Percentiles rank a stretch among this genome's conserved stretches.
These are phyloP conservation scores for Mycena sanguinolenta DNA, from an alignment of 768 basidiomycete genomes.

Conservation along the genomic window DNA sequence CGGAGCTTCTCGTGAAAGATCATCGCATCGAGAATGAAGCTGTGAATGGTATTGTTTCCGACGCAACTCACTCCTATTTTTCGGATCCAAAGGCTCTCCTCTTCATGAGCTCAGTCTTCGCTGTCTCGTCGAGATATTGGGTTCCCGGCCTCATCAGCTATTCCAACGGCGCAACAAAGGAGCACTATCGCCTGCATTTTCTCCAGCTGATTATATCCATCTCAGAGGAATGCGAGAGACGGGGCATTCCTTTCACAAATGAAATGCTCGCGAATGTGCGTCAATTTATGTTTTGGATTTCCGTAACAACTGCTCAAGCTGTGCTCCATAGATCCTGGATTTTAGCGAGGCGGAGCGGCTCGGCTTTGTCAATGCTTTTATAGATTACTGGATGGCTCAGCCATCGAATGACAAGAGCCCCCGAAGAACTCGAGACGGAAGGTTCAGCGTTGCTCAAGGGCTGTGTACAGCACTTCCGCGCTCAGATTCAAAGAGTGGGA, in stretches of 20 bases:
- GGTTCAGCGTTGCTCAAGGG: constrained; percentile 6
- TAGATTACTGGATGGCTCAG: neutral
- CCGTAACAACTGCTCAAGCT: no score
- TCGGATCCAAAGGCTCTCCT: neutral
- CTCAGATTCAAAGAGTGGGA: constrained; percentile 4
- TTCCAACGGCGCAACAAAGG: neutral
- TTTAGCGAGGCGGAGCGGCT: constrained; percentile 18
- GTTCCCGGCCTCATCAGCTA: constrained; percentile 3
- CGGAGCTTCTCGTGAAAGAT: constrained; percentile 4
- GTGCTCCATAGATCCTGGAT: constrained; percentile 8
- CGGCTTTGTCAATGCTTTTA: constrained; percentile 6
- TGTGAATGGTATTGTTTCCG: no score
- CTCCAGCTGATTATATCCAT: constrained; percentile 2
- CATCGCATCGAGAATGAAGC: constrained; percentile 2
- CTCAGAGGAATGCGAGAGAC: neutral
- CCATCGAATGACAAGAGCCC: neutral
- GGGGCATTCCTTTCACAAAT: neutral
- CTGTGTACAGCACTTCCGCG: constrained; percentile 16
- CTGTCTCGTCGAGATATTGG: neutral
- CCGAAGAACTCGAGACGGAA: neutral
- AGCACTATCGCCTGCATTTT: neutral
- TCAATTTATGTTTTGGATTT: no score
- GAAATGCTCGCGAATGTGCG: constrained; percentile 1
- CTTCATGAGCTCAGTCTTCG: neutral
- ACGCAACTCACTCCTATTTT: constrained; percentile 5